Evolutionary conservation across 2,329 filamentous ascomycete species (phyloP), one percentile per base, ranked within the genome.

Genomic region (Calonectria leucothoes): DNA sequence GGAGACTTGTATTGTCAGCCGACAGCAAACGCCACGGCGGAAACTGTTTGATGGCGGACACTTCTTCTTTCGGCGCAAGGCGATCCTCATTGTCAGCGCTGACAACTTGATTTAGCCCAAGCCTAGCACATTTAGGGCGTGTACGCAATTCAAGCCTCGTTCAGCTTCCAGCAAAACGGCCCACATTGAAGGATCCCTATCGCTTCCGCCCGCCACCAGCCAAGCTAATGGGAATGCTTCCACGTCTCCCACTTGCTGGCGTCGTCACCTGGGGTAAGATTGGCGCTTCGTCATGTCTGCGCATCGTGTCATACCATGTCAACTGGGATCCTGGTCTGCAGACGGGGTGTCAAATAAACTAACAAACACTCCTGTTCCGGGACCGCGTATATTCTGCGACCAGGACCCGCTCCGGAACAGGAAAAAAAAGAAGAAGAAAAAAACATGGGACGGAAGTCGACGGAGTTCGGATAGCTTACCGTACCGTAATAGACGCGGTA

Each of bases 281-380:
- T 69, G 71, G 49, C 69, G 42, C 61, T 69, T 76, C 67, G 68
- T 57, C 69, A 66, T 76, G 71, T 65, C 66, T 57, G 76, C 69
- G 66, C 70, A 77, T 76, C 70, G 72, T 75, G 51, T 69, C 66
- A 76, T 74, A 45, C 64, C 66, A 61, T 69, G 70, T 42, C 66
- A 51, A 72, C 66, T 17, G 66, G 72, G 52, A 66, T 45, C 39
- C 57, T 61, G 37, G 65, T 33, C 25, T 29, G 72, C 66, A 64
- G 72, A 72, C 61, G 70, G 66, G 67, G 63, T 51, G 59, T 25
- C 51, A 69, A 71, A 66, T 69, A 63, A 55, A 73, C 66, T 35
- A 42, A 72, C 35, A 69, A 69, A 70, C 59, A 70, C 65, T 71
- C 73, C 70, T 66, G 72, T 74, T 73, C 76, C 76, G 71, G 71